Conservation (phyloP, 2,329 filamentous ascomycete species). For the Talaromyces atroroseus region DNA sequence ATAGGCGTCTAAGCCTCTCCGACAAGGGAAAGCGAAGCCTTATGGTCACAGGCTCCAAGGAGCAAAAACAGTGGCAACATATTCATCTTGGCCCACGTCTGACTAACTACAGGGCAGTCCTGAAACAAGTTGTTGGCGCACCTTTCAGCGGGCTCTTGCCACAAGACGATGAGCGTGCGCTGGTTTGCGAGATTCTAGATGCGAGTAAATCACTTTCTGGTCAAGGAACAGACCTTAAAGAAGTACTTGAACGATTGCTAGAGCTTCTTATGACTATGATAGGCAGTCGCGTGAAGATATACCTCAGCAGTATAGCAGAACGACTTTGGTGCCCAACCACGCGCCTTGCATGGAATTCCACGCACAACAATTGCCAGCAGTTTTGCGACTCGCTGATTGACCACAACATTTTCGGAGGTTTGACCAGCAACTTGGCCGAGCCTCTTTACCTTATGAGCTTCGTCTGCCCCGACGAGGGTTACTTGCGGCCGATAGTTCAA, state of each 20-base stretch:
- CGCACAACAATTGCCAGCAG: constrained; percentile 34
- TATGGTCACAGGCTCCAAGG: not conserved
- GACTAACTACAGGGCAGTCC: constrained; percentile 34
- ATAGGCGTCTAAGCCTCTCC: not conserved
- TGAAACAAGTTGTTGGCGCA: constrained; percentile 39
- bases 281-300: constrained; percentile 20
- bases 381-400: constrained; percentile 37
- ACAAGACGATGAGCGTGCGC: constrained; percentile 18
- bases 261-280: too few species aligned
- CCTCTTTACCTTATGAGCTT: constrained; percentile 40
- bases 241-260: too few species aligned
- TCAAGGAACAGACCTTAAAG: too few species aligned
- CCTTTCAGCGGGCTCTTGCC: constrained; percentile 29
- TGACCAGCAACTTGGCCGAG: constrained; percentile 23
- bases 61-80: constrained; percentile 14
- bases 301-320: constrained; percentile 27
- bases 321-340: constrained; percentile 24
- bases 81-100: too few species aligned
- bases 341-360: constrained; percentile 27
- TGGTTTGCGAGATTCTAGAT: constrained; percentile 20
- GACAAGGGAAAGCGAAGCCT: constrained; percentile 1
- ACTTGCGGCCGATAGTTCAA: constrained; percentile 19
- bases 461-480: constrained; percentile 26
- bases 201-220: constrained; percentile 2
- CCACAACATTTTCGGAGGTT: constrained; percentile 25